Evolutionary conservation across 2,329 filamentous ascomycete species (phyloP).

Genomic region (Blastomyces emzantsi): DNA sequence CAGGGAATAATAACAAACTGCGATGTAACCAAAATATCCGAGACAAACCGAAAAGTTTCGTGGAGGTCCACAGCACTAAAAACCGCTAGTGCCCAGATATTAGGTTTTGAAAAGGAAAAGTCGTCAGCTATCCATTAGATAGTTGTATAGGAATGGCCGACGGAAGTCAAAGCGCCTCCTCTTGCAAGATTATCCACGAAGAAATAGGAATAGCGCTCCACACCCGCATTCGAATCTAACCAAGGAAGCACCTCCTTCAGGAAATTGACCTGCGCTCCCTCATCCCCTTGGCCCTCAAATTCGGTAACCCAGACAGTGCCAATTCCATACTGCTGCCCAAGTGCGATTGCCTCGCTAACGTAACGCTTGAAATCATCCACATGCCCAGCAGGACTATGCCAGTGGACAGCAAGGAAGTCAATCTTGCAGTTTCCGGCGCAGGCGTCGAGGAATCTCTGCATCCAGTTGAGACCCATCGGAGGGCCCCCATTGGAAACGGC

Average conservation of each 20-base stretch:
- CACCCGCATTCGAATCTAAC: slow-evolving; percentile 30
- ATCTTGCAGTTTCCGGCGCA: slow-evolving; percentile 33
- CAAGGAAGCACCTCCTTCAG: slow-evolving; percentile 31
- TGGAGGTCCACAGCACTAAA: background rate
- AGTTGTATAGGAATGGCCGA: slow-evolving; percentile 25
- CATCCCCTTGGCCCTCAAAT: slow-evolving; percentile 29
- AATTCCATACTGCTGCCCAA: slow-evolving; percentile 28
- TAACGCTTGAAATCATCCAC: slow-evolving; percentile 32
- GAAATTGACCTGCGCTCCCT: slow-evolving; percentile 26
- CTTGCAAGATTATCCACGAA: slow-evolving; percentile 14
- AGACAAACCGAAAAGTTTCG: background rate
- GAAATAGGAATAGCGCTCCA: slow-evolving; percentile 39
- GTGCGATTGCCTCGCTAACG: slow-evolving; percentile 27
- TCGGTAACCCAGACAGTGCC: slow-evolving; percentile 40
- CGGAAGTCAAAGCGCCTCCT: slow-evolving; percentile 14
- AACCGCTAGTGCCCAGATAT: background rate
- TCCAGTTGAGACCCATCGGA: slow-evolving; percentile 33
- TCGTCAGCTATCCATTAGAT: background rate
- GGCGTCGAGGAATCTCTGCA: slow-evolving; percentile 31
- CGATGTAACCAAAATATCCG: background rate
- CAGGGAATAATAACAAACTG: background rate
- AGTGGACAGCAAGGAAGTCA: slow-evolving; percentile 38
- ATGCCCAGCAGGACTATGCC: slow-evolving; percentile 31
- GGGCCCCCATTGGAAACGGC: slow-evolving; percentile 33
- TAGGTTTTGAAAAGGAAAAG: background rate